Base-by-base conservation (phyloP, 2,329 filamentous ascomycete genomes). In the Cordyceps sp. region DNA sequence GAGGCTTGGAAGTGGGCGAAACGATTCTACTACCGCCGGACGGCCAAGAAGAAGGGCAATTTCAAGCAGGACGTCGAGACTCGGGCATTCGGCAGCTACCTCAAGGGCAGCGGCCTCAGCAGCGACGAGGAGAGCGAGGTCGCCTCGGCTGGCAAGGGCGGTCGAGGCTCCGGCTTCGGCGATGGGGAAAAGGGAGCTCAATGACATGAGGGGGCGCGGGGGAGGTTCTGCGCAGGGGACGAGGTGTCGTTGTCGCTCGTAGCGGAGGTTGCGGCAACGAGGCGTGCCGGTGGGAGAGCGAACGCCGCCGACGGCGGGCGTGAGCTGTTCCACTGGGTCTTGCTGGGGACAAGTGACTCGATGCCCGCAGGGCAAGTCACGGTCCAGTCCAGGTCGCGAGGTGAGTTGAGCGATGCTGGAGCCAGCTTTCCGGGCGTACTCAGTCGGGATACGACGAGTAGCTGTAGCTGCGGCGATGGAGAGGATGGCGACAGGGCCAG, bases 1-100 rank as follows among this genome's bases (percentile, higher is more conserved):
- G 71, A 75, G 44, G 33, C 47, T 0, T 75, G 69, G 67, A 74
- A 74, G 47, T 69, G 59, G 55, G 51, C 43, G 4, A 74, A 75
- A 58, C 55, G 70, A 13, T 33, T 56, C n/a, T 57, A 50, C 28
- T 38, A 32, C 23, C 38, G 38, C 10, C 36, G 21, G 17, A 16
- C 18, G 13, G 36, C 36, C n/a, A 42, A 42, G 20, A 46, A 44
- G 33, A 17, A 21, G 12, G 36, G 40, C 0, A 31, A 38, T 0
- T 40, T 34, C n/a, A 39, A 42, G 9, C 18, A 33, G 7, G 48
- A 54, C 27, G 27, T 54, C 3, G 50, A 55, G 37, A 46, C 44
- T 1, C 49, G 53, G 8, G 41, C 47, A 1, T 55, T 55, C 38
- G 51, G 49, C 6, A 26, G 42, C 32, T 54, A 52, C 36, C 47